A percentile compares a stretch with the other conserved stretches of the same genome.
phyloP scores from a whole-genome alignment of 768 basidiomycete species.

The Heimioporus sp. region DNA sequence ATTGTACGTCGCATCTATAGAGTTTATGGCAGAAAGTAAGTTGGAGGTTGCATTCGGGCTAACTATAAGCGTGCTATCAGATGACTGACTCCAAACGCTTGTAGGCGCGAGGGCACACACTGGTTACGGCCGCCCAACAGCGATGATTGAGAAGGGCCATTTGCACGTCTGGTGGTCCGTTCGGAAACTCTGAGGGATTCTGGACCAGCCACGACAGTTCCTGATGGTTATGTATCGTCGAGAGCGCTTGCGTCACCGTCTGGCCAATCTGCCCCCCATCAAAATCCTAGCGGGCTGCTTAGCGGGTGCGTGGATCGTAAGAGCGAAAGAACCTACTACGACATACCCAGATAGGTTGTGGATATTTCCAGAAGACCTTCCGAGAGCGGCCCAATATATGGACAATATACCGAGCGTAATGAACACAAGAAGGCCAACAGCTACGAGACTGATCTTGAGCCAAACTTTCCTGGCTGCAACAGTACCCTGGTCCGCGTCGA shows the following conservation, averaged over 20 bases:
- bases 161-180: constrained; percentile 43
- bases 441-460: constrained; percentile 38
- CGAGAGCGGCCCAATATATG: constrained; percentile 62
- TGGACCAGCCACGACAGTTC: constrained; percentile 47
- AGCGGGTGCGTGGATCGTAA: not conserved
- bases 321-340: constrained; percentile 41
- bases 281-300: constrained; percentile 45
- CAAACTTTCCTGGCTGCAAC: constrained; percentile 36
- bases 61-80: constrained; percentile 28
- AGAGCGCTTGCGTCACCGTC: constrained; percentile 40
- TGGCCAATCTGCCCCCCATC: constrained; percentile 55
- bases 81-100: not conserved
- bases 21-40: constrained; percentile 35
- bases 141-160: constrained; percentile 46
- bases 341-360: constrained; percentile 53
- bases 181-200: constrained; percentile 43
- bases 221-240: constrained; percentile 24
- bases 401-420: constrained; percentile 49
- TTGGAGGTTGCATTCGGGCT: constrained; percentile 39
- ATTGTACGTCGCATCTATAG: constrained; percentile 45
- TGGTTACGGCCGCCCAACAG: constrained; percentile 53
- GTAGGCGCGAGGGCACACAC: constrained; percentile 34
- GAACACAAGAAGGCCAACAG: constrained; percentile 36
- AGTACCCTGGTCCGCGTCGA: constrained; percentile 29
- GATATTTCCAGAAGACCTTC: constrained; percentile 37